Percentiles rank a stretch among this genome's conserved stretches.
Conservation (phyloP, 345 rosid species). For the Lepidium didymum region DNA sequence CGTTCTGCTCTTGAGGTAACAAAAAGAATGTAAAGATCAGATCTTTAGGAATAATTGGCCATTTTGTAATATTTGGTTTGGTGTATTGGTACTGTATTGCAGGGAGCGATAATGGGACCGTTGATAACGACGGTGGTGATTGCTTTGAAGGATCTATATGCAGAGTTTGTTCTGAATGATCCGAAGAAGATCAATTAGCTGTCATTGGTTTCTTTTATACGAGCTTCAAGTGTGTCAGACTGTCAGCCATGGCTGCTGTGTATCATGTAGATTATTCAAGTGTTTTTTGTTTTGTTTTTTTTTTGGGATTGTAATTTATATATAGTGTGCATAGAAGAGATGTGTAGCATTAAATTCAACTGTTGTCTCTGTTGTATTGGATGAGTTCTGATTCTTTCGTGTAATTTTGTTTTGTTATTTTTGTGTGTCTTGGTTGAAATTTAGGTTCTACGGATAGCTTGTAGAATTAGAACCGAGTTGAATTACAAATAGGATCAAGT, state of each 20-base stretch:
- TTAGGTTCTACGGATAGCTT: too few relatives aligned
- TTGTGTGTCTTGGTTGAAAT: background rate
- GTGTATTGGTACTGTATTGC: background rate
- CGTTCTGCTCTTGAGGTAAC: slow-evolving; percentile 89
- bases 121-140: slow-evolving; percentile 88
- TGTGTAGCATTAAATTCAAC: slow-evolving; percentile 4
- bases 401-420: background rate
- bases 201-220: background rate
- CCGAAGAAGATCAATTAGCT: slow-evolving; percentile 40
- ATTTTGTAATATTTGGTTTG: background rate
- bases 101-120: slow-evolving; percentile 99
- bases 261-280: slow-evolving; percentile 20
- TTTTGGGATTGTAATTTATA: slow-evolving; percentile 6
- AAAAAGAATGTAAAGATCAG: background rate
- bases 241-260: slow-evolving; percentile 15
- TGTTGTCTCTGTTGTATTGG: slow-evolving; percentile 12
- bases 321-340: slow-evolving; percentile 24
- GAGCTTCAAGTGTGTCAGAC: slow-evolving; percentile 7
- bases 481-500: too few relatives aligned
- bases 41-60: background rate
- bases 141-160: slow-evolving; percentile 83
- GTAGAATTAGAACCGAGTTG: too few relatives aligned
- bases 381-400: slow-evolving; percentile 8
- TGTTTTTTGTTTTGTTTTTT: background rate
- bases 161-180: slow-evolving; percentile 70